These are phyloP conservation scores for Phytophthora syringae DNA, from an alignment of 352 stramenopile genomes.

Conservation along the genomic window DNA sequence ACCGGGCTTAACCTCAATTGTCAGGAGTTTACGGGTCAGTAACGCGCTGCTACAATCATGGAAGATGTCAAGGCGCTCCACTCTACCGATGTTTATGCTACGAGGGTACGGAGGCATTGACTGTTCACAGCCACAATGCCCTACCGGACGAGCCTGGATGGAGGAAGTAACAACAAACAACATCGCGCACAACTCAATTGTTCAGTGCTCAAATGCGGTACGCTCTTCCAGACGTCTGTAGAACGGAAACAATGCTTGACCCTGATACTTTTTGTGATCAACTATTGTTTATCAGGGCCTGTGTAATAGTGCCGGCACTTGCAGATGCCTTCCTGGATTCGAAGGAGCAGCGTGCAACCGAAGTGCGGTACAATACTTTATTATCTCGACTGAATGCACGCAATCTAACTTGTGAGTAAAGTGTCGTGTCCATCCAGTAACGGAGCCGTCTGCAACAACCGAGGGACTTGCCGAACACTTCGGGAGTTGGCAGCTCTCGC, in stretches of 20 bases:
- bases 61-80: conserved; percentile 48
- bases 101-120: conserved; percentile 54
- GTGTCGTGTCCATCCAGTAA: conserved; percentile 54
- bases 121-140: conserved; percentile 64
- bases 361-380: conserved; percentile 36
- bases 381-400: neutral
- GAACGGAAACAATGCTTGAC: neutral
- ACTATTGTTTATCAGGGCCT: conserved; percentile 41
- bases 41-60: conserved; percentile 67
- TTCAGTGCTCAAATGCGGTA: conserved; percentile 80
- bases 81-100: conserved; percentile 67
- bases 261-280: neutral
- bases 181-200: conserved; percentile 56
- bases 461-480: conserved; percentile 53
- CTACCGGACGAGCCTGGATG: conserved; percentile 66
- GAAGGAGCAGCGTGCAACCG: conserved; percentile 74
- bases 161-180: conserved; percentile 59
- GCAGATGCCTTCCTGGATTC: conserved; percentile 67
- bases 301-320: conserved; percentile 62
- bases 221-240: neutral
- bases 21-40: conserved; percentile 40
- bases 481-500: conserved; percentile 64
- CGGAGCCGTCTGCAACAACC: conserved; percentile 46
- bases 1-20: conserved; percentile 2
- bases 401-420: conserved; percentile 16